Base-by-base conservation (phyloP, 192 early-diverging fungal species). In the Rhizophagus clarus region DNA sequence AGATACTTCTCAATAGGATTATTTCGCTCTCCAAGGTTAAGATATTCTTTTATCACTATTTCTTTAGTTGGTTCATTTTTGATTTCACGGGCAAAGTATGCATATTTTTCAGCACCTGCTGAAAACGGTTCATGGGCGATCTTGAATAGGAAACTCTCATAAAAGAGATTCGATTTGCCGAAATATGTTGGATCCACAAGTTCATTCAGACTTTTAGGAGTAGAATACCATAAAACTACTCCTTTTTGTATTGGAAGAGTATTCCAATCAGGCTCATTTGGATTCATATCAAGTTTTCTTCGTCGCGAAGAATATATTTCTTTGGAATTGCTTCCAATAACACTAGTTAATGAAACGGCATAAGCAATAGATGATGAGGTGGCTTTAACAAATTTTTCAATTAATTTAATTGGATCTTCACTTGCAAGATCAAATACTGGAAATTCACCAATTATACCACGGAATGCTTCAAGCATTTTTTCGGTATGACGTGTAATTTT, bases 401-500 rank as follows among this genome's bases (percentile, higher is more conserved):
- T 47, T 68, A 78, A 68, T 68, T 24, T 20, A 26, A 49, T 69
- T 12, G 61, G 76, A 51, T 68, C 45, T 31, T 40, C 76, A 51
- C 74, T 61, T 28, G 64, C 56, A 11, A 78, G 76, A 31, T 78
- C 76, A 78, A 68, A 78, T 49, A 68, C 15, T 10, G 63, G 24
- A 68, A 78, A 49, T 31, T 78, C 64, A 4, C 76, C 76, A 78
- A 78, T 78, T 78, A 78, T 78, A 12, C 64, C n/a, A 22, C 64
- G 63, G 51, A 81, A 81, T 32, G 77, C 34, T 26, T 45, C 14
- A 17, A 81, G 1, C 80, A 81, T 81, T 22, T 28, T 37, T 4
- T 81, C 34, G 2, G 80, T 81, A 37, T 64, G 11, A 22, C 67
- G 1, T n/a, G 72, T 81, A 51, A 81, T 34, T 24, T 81, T 81